Evolutionary conservation across 495 filamentous ascomycete species (phyloP).

Genomic region (Copromyces sp.): DNA sequence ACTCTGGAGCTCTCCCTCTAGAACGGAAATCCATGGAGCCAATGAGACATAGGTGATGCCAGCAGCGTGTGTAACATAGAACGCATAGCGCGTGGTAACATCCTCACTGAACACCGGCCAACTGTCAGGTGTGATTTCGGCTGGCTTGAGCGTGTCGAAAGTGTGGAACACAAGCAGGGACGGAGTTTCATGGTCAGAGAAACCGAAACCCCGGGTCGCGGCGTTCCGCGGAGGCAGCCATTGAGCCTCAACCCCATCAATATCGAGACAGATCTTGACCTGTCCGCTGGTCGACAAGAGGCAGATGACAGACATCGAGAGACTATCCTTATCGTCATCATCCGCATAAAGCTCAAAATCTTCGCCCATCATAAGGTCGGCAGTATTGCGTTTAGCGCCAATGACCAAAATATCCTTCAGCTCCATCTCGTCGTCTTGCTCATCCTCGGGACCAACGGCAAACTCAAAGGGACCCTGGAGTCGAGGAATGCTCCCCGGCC

Average conservation of each 20-base stretch:
- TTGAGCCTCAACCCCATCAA: conserved; percentile 70
- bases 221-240: conserved; percentile 61
- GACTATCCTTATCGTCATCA: conserved; percentile 48
- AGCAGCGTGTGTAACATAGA: conserved; percentile 64
- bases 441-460: conserved; percentile 49
- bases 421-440: conserved; percentile 58
- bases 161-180: conserved; percentile 42
- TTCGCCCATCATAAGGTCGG: conserved; percentile 53
- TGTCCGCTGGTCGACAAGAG: conserved; percentile 62
- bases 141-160: conserved; percentile 49
- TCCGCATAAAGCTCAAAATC: conserved; percentile 44
- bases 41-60: conserved; percentile 65
- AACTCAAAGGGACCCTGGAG: conserved; percentile 81
- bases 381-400: conserved; percentile 42
- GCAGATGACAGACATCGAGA: conserved; percentile 66
- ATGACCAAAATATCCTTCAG: conserved; percentile 46
- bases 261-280: conserved; percentile 67
- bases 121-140: conserved; percentile 38
- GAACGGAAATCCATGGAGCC: conserved; percentile 59
- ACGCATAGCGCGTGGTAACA: conserved; percentile 59
- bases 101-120: conserved; percentile 72
- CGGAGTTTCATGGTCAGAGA: conserved; percentile 20
- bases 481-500: conserved; percentile 62
- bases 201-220: conserved; percentile 25
- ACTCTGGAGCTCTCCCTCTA: conserved; percentile 64